phyloP scores from a whole-genome alignment of 257 asterid genomes.

The Solanum chiquidenum region DNA sequence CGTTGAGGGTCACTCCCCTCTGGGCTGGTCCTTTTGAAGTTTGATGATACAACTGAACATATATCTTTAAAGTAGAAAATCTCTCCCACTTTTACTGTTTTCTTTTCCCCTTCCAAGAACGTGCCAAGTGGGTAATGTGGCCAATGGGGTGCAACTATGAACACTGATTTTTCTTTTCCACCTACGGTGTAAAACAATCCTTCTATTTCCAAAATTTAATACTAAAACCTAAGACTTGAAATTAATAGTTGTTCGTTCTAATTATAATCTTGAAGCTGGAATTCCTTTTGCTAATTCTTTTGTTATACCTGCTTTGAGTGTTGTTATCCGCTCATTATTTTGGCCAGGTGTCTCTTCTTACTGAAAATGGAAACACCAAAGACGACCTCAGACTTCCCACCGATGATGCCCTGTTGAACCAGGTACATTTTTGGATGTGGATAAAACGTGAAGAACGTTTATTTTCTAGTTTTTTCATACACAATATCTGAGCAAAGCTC shows the following conservation, averaged over 20 bases:
- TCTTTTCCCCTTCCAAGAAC: neutral
- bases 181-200: neutral
- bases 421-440: neutral
- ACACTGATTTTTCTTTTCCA: neutral
- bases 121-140: neutral
- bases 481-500: neutral
- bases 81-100: neutral
- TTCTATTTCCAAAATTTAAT: neutral
- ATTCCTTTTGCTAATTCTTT: neutral
- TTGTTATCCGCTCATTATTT: neutral
- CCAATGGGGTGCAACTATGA: neutral
- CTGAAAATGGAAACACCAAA: constrained; percentile 11
- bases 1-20: neutral
- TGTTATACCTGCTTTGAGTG: neutral
- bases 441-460: neutral
- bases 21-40: neutral
- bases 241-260: neutral
- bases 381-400: constrained; percentile 15
- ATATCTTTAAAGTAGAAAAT: neutral
- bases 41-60: neutral
- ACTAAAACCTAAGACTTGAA: neutral
- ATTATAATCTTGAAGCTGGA: neutral
- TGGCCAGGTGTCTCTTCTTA: constrained; percentile 10
- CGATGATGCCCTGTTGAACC: constrained; percentile 1
- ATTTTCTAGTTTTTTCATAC: neutral